Base-by-base conservation (phyloP, 345 rosid species). In the Lenwebbia sp. region DNA sequence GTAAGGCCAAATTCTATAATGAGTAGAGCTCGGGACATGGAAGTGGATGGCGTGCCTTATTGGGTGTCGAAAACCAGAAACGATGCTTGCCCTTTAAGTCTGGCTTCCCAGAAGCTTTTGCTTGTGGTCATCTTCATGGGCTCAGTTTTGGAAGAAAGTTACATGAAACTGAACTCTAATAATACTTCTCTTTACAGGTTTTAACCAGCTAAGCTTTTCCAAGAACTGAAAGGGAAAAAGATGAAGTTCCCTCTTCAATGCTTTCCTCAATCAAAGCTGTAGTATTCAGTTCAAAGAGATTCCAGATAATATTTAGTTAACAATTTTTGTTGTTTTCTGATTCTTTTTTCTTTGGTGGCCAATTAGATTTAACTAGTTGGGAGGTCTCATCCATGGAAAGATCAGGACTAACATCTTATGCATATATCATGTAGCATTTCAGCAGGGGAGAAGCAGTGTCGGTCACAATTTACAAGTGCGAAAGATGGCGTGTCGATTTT, bases 21-120 rank as follows among this genome's bases (percentile, higher is more conserved):
- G 47, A 70, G 13, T 10, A 41, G 25, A 70, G 47, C 47, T 70
- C 11, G 76, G 40, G 52, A 52, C 30, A 56, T 53, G 52, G n/a
- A 85, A 84, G 49, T 13, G 15, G 54, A 10, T 83, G 83, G 82
- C 86, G 86, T 85, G 89, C 87, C 85, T 54, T 65, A 23, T 40
- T 44, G 81, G 81, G 81, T 3, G 86, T 85, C 57, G 70, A 14
- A 53, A 82, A 47, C 33, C 82, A 50, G 57, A 49, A 53, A 21
- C 49, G 75, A 56, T 84, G 75, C 50, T 30, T 65, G 82, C 58
- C 82, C 86, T 65, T 23, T 26, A 62, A 28, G 58, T 70, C 83
- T 84, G 44, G 25, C 37, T 19, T 30, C 82, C 26, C 81, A 26
- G 28, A 84, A 84, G 37, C 53, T 25, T 44, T n/a, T 13, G 47